Conservation (phyloP, 2,329 filamentous ascomycete species). For the Aspergillus phoenicis region DNA sequence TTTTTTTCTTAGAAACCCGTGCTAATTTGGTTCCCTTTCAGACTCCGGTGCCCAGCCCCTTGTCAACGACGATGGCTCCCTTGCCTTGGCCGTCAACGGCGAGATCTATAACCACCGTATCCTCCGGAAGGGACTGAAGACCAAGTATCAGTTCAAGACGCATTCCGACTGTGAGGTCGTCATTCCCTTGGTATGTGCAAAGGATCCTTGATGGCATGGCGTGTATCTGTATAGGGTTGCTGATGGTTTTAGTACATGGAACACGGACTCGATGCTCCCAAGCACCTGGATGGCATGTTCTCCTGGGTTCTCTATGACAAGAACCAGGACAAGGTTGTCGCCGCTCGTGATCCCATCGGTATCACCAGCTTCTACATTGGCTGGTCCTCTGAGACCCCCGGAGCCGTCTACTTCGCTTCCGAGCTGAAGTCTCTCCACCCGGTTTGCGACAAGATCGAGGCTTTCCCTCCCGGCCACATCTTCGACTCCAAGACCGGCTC, state of each 20-base stretch:
- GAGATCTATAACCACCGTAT: conserved; percentile 99
- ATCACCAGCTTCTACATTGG: conserved; percentile 98
- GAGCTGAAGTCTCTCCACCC: conserved; percentile 92
- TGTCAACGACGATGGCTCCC: conserved; percentile 83
- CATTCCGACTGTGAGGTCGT: conserved; percentile 98
- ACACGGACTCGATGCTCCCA: conserved; percentile 87
- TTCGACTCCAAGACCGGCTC: conserved; percentile 91
- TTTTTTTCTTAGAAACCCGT: background rate
- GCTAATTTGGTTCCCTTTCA: conserved; percentile 40
- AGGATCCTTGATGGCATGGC: background rate
- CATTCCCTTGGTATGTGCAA: conserved; percentile 78
- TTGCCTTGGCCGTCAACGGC: conserved; percentile 95
- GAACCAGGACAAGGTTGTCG: conserved; percentile 85
- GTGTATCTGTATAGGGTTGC: conserved; percentile 8
- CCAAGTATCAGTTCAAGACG: conserved; percentile 94
- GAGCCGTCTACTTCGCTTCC: conserved; percentile 91
- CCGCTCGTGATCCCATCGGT: conserved; percentile 93
- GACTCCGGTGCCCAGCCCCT: conserved; percentile 95
- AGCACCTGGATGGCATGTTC: conserved; percentile 98
- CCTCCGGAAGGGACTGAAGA: conserved; percentile 82
- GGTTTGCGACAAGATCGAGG: conserved; percentile 91
- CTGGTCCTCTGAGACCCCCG: conserved; percentile 79
- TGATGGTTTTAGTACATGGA: conserved; percentile 72
- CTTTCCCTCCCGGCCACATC: conserved; percentile 93
- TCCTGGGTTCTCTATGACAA: conserved; percentile 98